phyloP scores from a whole-genome alignment of 2,329 filamentous ascomycete genomes.

The Ascochyta lentis region DNA sequence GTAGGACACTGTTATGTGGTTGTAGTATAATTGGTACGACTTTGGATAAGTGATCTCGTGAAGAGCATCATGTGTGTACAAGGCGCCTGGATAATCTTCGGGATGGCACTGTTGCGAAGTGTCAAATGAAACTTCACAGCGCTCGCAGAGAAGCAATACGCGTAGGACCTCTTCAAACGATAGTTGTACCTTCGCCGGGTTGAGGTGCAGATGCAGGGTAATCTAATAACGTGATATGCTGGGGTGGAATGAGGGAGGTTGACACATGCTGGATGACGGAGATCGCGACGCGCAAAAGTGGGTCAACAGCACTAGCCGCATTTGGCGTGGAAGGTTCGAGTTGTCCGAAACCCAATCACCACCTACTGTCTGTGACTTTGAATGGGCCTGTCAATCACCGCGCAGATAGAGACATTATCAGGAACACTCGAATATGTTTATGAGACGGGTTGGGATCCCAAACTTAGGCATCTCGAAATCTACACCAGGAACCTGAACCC shows the following conservation, averaged over 20 bases:
- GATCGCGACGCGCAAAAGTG: slow-evolving; percentile 21
- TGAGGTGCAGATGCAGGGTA: not conserved
- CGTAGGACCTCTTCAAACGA: slow-evolving; percentile 17
- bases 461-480: no score
- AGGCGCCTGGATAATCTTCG: slow-evolving; percentile 22
- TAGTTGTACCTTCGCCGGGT: slow-evolving; percentile 10
- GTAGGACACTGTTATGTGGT: slow-evolving; percentile 12
- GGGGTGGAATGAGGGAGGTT: slow-evolving; percentile 22
- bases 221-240: slow-evolving; percentile 22
- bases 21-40: slow-evolving; percentile 20
- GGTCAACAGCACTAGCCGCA: slow-evolving; percentile 15
- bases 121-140: slow-evolving; percentile 15
- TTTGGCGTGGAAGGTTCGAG: slow-evolving; percentile 31
- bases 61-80: slow-evolving; percentile 36
- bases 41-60: slow-evolving; percentile 24
- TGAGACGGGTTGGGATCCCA: no score
- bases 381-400: not conserved
- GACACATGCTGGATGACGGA: slow-evolving; percentile 19
- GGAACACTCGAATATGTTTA: no score
- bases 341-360: slow-evolving; percentile 9
- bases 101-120: slow-evolving; percentile 27
- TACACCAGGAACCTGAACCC: slow-evolving; percentile 72
- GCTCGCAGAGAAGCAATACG: slow-evolving; percentile 4
- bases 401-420: no score
- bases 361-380: not conserved